phyloP scores from a whole-genome alignment of 176 grass and related monocot species.

The Hyparrhenia diplandra region DNA sequence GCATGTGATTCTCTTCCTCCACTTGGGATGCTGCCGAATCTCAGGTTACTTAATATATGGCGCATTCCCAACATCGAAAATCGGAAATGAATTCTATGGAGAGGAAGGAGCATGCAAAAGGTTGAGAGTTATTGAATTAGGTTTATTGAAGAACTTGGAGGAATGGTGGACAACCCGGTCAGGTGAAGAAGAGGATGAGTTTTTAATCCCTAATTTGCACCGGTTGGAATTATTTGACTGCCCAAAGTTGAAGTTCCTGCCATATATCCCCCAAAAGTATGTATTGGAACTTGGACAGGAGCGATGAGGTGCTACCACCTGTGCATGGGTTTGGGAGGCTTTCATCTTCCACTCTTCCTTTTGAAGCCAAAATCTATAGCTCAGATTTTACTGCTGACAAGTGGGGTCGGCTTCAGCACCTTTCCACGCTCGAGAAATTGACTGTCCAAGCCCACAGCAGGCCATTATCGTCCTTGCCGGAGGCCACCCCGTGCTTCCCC shows the following conservation, averaged over 20 bases:
- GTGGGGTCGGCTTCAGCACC: background rate
- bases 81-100: background rate
- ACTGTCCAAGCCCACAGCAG: fast-evolving
- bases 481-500: background rate
- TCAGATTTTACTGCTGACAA: background rate
- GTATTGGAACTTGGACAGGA: fast-evolving
- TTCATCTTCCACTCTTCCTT: background rate
- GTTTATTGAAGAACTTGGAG: background rate
- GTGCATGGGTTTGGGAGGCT: background rate
- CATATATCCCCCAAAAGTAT: background rate
- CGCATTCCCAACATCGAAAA: background rate
- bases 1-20: background rate
- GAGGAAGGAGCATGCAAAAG: background rate
- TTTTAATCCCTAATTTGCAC: constrained; percentile 11
- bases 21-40: background rate
- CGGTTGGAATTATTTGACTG: fast-evolving
- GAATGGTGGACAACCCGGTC: constrained; percentile 5
- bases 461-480: too few relatives aligned
- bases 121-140: background rate
- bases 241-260: constrained; percentile 10
- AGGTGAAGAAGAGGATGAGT: background rate
- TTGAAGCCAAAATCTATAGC: fast-evolving
- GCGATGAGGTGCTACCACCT: background rate
- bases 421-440: background rate
- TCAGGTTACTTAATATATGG: fast-evolving